phyloP scores from a whole-genome alignment of 2,329 filamentous ascomycete species.

The Exophiala xenobiotica region DNA sequence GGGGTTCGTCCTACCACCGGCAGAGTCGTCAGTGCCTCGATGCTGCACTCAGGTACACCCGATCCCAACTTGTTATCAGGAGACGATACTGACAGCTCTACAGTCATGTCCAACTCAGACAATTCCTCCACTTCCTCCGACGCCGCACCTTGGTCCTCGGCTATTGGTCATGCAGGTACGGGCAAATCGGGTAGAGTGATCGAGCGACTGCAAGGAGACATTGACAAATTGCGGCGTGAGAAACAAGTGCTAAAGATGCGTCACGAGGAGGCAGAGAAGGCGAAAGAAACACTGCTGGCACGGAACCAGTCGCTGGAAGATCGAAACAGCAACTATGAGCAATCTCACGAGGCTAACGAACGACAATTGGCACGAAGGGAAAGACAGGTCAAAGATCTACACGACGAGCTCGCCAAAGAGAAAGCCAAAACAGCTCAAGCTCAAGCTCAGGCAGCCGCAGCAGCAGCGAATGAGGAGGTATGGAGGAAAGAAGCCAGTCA shows the following conservation, averaged over 20 bases:
- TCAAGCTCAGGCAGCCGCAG: slow-evolving; percentile 39
- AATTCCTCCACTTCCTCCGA: slow-evolving; percentile 32
- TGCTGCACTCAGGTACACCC: slow-evolving; percentile 27
- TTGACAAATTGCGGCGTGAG: slow-evolving; percentile 49
- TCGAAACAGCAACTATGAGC: slow-evolving; percentile 46
- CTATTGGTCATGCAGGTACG: slow-evolving; percentile 49
- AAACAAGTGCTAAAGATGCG: slow-evolving; percentile 46
- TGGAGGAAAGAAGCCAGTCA: slow-evolving; percentile 34
- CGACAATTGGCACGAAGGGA: slow-evolving; percentile 49
- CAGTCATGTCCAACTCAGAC: slow-evolving; percentile 25
- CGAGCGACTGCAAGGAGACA: slow-evolving; percentile 51
- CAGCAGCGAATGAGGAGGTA: slow-evolving; percentile 27
- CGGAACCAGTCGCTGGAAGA: slow-evolving; percentile 48
- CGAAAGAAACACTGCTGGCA: slow-evolving; percentile 46
- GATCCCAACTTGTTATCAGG: background rate
- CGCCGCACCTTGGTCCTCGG: slow-evolving; percentile 47
- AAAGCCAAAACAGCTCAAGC: slow-evolving; percentile 41
- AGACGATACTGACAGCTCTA: slow-evolving; percentile 1
- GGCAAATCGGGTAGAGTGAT: slow-evolving; percentile 54
- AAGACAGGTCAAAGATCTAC: slow-evolving; percentile 48
- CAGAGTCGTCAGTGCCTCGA: slow-evolving; percentile 26
- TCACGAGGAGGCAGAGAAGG: slow-evolving; percentile 48
- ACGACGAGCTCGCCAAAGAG: slow-evolving; percentile 41
- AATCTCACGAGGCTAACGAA: slow-evolving; percentile 48
- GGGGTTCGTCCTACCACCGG: slow-evolving; percentile 19